Percentiles rank a stretch among this genome's conserved stretches.
Conservation (phyloP, 1,284 basidiomycete species). For the Cutaneotrichosporon mucoides region DNA sequence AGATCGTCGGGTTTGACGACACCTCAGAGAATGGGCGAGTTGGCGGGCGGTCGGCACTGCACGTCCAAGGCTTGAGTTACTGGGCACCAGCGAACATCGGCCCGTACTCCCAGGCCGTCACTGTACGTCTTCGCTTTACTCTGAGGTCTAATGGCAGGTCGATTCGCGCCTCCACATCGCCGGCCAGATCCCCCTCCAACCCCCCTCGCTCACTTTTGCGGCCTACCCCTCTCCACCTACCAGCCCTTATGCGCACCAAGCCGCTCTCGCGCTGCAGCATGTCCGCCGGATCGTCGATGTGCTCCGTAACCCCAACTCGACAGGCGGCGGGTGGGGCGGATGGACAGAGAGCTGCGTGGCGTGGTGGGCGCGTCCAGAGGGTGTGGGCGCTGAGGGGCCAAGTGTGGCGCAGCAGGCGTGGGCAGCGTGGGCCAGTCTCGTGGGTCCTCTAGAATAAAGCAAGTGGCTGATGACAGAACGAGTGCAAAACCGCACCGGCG, state of each 20-base stretch:
- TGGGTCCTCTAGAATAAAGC: too few species aligned
- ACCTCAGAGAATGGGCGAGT: background rate
- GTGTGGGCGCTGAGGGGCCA: slow-evolving; percentile 43
- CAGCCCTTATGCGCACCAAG: slow-evolving; percentile 41
- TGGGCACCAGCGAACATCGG: slow-evolving; percentile 99
- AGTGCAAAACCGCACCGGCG: slow-evolving; percentile 50
- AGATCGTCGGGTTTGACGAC: slow-evolving; percentile 64
- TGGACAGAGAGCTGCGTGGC: slow-evolving; percentile 61
- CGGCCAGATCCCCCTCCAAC: slow-evolving; percentile 89
- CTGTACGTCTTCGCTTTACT: slow-evolving; percentile 54
- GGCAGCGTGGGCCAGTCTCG: slow-evolving; percentile 32
- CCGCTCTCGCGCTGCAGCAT: slow-evolving; percentile 76
- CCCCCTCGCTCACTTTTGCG: slow-evolving; percentile 67
- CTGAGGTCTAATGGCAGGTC: slow-evolving; percentile 52
- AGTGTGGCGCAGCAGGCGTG: slow-evolving; percentile 53
- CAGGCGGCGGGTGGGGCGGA: slow-evolving; percentile 61
- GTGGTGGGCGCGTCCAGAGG: slow-evolving; percentile 55
- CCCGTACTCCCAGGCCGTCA: slow-evolving; percentile 91
- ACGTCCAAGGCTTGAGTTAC: slow-evolving; percentile 92
- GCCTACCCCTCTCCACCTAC: slow-evolving; percentile 44
- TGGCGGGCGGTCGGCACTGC: slow-evolving; percentile 61
- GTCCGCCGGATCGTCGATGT: slow-evolving; percentile 64
- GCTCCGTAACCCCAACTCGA: slow-evolving; percentile 53
- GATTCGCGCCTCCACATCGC: slow-evolving; percentile 76
- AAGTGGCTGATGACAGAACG: slow-evolving; percentile 27